phyloP scores from a whole-genome alignment of 305 asterid species.

The Rubia tinctorum region DNA sequence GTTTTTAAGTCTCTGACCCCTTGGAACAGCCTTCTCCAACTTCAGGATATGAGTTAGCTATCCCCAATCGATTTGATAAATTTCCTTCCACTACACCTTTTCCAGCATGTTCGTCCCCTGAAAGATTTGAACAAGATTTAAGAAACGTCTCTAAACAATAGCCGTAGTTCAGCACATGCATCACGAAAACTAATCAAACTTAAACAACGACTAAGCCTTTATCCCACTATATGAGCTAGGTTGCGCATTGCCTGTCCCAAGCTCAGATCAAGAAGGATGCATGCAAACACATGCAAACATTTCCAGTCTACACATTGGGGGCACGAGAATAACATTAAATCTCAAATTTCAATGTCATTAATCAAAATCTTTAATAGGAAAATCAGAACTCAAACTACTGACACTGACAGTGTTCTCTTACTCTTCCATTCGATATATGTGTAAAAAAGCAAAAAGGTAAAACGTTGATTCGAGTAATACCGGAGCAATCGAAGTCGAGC shows the following conservation, averaged over 20 bases:
- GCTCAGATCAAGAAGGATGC: not conserved
- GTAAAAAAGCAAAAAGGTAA: not conserved
- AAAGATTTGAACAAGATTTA: constrained; percentile 14
- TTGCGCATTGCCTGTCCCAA: not conserved
- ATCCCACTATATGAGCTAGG: not conserved
- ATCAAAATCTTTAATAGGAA: not conserved
- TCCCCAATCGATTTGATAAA: constrained; percentile 48
- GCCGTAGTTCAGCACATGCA: constrained; percentile 9
- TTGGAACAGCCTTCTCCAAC: constrained; percentile 36
- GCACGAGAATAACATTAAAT: not conserved
- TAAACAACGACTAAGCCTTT: constrained; percentile 11
- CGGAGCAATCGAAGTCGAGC: not conserved
- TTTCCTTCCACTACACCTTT: constrained; percentile 53
- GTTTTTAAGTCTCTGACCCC: constrained; percentile 41
- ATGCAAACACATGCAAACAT: not conserved
- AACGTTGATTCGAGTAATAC: not conserved
- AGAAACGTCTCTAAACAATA: not conserved
- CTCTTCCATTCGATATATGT: not conserved
- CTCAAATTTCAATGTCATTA: constrained; percentile 2
- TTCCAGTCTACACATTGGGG: constrained; percentile 5
- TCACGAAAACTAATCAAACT: not conserved
- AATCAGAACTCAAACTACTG: not conserved
- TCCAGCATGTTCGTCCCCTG: constrained; percentile 51
- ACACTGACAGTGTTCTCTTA: not conserved
- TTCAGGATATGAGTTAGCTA: constrained; percentile 41